Base-by-base conservation (phyloP, 257 asterid genomes). In the Solanum pimpinellifolium region DNA sequence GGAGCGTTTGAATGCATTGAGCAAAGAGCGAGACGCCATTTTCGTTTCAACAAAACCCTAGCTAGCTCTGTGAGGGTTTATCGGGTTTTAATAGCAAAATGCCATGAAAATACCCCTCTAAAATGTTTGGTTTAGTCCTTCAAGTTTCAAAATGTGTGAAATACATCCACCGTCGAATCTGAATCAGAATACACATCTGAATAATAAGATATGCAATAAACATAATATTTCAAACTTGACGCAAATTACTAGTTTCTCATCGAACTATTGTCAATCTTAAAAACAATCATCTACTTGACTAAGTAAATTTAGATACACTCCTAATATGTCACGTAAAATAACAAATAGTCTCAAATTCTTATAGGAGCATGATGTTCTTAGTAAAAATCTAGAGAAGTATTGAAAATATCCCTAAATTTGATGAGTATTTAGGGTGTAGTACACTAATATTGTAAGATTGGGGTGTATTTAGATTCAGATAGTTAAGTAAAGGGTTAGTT, bases 21-120 rank as follows among this genome's bases (percentile, higher is more conserved):
- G 88, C 1, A 93, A 86, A 10, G 93, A 94, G 11, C 97, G 96
- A 46, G 91, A 89, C 85, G 99, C 98, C 98, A 96, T 96, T 49
- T 81, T 78, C 33, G 33, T 76, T 42, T 44, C 59, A 13, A 27
- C 9, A 27, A 78, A 81, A 81, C 68, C 85, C 85, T 81, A 31
- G 42, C 46, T 49, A 6, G 42, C 84, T 77, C 10, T 29, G 4
- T 49, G 21, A 78, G 84, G 84, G 84, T 80, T 80, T 47, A 46
- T 78, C 25, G 66, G 65, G 42, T 16, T 78, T 78, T 78, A 46
- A 16, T 80, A 80, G 66, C 66, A 16, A 27, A 46, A 49, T 9
- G 84, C 41, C 7, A 42, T 4, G 83, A 42, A 42, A 41, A 25
- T 42, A 23, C 65, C 41, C 84, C 84, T 46, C 23, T 9, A 5